Percentiles rank a stretch among this genome's conserved stretches.
Evolutionary conservation across 768 basidiomycete species (phyloP).

Genomic region (Boletus sp.): DNA sequence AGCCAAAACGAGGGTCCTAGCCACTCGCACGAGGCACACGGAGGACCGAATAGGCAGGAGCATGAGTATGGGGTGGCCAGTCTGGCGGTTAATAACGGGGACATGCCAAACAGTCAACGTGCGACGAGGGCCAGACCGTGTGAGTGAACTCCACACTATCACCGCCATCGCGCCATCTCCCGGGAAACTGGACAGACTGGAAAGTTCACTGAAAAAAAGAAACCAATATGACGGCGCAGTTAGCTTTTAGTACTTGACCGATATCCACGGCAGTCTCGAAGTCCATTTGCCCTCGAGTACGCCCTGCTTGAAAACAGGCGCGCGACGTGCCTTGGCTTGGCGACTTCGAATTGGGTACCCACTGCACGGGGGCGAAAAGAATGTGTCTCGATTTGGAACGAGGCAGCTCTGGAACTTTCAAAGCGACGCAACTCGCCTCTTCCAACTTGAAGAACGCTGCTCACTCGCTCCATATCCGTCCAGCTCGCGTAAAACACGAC

Average conservation of each 20-base stretch:
- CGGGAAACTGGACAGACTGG: conserved; percentile 21
- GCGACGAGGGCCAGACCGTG: too few relatives aligned
- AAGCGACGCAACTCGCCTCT: not conserved
- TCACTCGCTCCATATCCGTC: conserved; percentile 9
- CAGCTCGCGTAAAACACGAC: conserved; percentile 9
- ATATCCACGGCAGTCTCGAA: not conserved
- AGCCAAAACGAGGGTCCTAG: too few relatives aligned
- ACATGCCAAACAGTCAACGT: too few relatives aligned
- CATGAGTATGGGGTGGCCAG: too few relatives aligned
- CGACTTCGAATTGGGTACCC: not conserved
- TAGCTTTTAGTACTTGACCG: not conserved
- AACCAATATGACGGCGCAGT: not conserved
- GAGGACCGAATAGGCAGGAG: too few relatives aligned
- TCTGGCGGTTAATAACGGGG: too few relatives aligned
- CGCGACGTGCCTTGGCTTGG: conserved; percentile 16
- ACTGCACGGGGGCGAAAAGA: not conserved
- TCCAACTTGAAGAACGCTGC: conserved; percentile 1
- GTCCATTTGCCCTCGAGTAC: not conserved
- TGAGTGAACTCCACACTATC: not conserved
- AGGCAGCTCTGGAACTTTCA: conserved; percentile 6
- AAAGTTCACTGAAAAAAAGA: not conserved
- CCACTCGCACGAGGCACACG: not conserved
- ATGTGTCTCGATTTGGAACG: conserved; percentile 28
- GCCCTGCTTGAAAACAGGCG: not conserved
- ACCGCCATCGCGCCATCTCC: conserved; percentile 25